Evolutionary conservation across 352 stramenopile species (phyloP), one percentile per base, ranked within the genome.

Genomic region (Globisporangium barbulae): DNA sequence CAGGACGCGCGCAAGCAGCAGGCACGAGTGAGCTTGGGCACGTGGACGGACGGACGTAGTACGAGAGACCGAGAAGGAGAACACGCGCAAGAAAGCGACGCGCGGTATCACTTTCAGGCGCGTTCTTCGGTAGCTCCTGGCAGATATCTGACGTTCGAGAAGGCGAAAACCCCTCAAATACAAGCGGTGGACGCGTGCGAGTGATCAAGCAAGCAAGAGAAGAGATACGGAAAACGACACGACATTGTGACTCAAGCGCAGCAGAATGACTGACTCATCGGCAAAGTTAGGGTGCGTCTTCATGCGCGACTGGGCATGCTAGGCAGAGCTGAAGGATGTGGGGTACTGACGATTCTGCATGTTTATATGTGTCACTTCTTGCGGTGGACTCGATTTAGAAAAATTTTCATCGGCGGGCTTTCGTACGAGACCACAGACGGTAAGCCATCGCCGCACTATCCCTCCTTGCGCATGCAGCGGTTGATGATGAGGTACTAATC

Each of bases 361-460:
- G 25, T 52, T 37, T 25, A 2, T 30, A 19, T 65, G n/a, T 2
- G n/a, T 28, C n/a, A 45, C 33, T 57, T 25, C 63, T 52, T 49
- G 59, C 52, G 39, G 35, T 61, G 57, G 54, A 39, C 44, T 44
- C 75, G 37, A 22, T 25, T 41, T 53, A 96, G 88, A 48, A 96
- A 96, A 90, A 96, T 96, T 72, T 96, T 96, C 75, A 96, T 96
- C 59, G 88, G 88, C 25, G 88, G 88, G 12, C 84, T 96, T 61
- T 96, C 88, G 41, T 96, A 96, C 65, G 88, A 96, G 72, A 96
- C 88, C 31, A 96, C 88, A 47, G 88, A 96, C 68, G 88, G 88
- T 96, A 60, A 58, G 76, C 2, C 9, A 19, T 49, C 22, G 35
- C 47, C 21, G 10, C 25, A 7, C 12, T 21, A 15, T 42, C 8